These are phyloP conservation scores for Magnolia changhungtana DNA, from an alignment of 164 flowering plant species.

Conservation along the genomic window DNA sequence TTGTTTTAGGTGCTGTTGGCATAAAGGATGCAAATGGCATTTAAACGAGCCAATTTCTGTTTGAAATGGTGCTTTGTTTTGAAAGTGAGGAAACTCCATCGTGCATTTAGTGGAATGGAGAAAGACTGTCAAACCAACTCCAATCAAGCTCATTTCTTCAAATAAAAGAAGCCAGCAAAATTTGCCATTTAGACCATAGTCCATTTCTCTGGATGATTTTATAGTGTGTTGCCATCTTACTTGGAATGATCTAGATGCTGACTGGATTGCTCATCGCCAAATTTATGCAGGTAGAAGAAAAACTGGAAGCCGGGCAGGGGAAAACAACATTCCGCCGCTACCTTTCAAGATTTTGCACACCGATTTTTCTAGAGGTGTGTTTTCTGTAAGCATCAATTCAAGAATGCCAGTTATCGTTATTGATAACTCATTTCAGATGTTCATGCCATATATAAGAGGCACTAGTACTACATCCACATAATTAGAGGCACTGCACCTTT, in stretches of 20 bases:
- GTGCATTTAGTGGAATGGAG: neutral
- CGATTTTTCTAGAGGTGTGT: constrained; percentile 89
- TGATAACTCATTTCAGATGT: neutral
- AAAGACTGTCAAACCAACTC: neutral
- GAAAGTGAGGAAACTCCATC: neutral
- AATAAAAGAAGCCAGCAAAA: neutral
- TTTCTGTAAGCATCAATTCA: neutral
- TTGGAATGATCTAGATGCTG: neutral
- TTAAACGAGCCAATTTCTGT: too few relatives aligned
- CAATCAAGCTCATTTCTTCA: neutral
- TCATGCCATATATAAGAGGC: neutral
- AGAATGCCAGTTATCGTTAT: neutral
- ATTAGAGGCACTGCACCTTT: too few relatives aligned
- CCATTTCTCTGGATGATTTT: neutral
- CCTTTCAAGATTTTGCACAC: constrained; percentile 92
- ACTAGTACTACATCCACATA: neutral
- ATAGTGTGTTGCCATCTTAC: neutral
- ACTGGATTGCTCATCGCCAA: neutral
- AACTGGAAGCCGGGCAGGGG: constrained; percentile 87
- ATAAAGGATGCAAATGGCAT: too few relatives aligned
- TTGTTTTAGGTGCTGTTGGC: too few relatives aligned
- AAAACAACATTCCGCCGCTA: constrained; percentile 74
- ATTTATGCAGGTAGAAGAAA: constrained; percentile 80
- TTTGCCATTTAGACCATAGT: neutral
- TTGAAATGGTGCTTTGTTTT: neutral